phyloP scores from a whole-genome alignment of 2,329 filamentous ascomycete species.

The Alternaria sp. region DNA sequence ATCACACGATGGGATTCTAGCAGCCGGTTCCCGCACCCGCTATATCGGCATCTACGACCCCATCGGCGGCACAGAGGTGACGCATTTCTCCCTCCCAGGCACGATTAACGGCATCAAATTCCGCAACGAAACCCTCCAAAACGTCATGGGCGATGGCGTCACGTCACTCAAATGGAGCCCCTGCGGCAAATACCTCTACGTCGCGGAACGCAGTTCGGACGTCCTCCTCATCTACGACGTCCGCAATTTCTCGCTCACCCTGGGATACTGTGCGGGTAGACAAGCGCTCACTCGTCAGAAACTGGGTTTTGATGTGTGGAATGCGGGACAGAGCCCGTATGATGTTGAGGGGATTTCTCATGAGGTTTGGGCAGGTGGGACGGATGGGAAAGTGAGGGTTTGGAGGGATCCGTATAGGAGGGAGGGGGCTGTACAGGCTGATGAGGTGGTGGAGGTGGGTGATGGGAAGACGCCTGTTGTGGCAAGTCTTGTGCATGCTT shows the following conservation, averaged over 20 bases:
- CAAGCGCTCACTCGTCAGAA: slow-evolving; percentile 60
- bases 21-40: slow-evolving; percentile 65
- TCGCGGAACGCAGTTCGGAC: slow-evolving; percentile 64
- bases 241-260: slow-evolving; percentile 58
- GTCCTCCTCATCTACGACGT: slow-evolving; percentile 66
- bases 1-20: slow-evolving; percentile 56
- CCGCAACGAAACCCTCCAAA: slow-evolving; percentile 2
- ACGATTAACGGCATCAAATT: slow-evolving; percentile 14
- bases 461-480: slow-evolving; percentile 25
- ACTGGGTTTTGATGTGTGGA: slow-evolving; percentile 61
- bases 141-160: slow-evolving; percentile 57
- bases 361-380: slow-evolving; percentile 66
- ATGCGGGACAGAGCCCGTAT: slow-evolving; percentile 31
- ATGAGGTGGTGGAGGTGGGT: slow-evolving; percentile 33
- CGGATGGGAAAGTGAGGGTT: slow-evolving; percentile 60
- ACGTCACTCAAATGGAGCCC: slow-evolving; percentile 64
- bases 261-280: slow-evolving; percentile 57
- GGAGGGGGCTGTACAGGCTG: slow-evolving; percentile 47
- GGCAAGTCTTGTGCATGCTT: slow-evolving; percentile 31
- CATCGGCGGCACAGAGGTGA: slow-evolving; percentile 57
- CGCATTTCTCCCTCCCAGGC: slow-evolving; percentile 56
- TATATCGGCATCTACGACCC: slow-evolving; percentile 63
- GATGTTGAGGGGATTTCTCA: slow-evolving; percentile 38
- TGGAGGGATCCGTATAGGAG: slow-evolving; percentile 42
- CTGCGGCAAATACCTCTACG: slow-evolving; percentile 64